phyloP scores from a whole-genome alignment of 371 early-diverging fungal species.

The Mucor plumbeus region DNA sequence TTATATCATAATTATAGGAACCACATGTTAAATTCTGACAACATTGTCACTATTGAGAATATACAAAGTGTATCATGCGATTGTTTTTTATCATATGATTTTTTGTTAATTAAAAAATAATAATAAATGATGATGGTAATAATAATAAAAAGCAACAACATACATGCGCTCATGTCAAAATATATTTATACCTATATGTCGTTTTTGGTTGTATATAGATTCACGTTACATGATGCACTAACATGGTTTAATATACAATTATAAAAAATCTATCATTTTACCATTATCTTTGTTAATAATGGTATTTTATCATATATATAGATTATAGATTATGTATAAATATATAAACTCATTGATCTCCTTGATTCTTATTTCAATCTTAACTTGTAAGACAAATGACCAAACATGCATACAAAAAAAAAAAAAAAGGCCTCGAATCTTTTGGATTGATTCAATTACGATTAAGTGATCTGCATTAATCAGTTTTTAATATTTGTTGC shows the following conservation, averaged over 20 bases:
- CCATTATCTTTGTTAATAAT: neutral
- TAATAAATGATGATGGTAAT: no score
- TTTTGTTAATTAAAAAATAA: no score
- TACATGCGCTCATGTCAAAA: constrained; percentile 2
- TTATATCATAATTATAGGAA: neutral
- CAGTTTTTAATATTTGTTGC: neutral
- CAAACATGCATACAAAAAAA: constrained; percentile 3
- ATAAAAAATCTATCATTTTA: neutral
- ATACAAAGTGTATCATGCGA: neutral
- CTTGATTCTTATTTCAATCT: constrained; percentile 4
- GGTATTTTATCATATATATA: neutral
- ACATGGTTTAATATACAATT: neutral
- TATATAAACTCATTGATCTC: neutral
- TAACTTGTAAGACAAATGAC: constrained; percentile 2
- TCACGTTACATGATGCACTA: constrained; percentile 1
- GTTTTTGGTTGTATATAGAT: neutral
- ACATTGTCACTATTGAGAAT: neutral
- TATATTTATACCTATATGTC: neutral
- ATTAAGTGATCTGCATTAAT: neutral
- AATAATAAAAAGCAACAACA: neutral
- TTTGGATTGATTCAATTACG: neutral
- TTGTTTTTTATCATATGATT: neutral
- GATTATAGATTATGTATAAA: neutral
- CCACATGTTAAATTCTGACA: neutral
- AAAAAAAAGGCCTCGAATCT: neutral